Base-by-base conservation (phyloP, 164 flowering plant genomes). In the Aristolochia contorta region DNA sequence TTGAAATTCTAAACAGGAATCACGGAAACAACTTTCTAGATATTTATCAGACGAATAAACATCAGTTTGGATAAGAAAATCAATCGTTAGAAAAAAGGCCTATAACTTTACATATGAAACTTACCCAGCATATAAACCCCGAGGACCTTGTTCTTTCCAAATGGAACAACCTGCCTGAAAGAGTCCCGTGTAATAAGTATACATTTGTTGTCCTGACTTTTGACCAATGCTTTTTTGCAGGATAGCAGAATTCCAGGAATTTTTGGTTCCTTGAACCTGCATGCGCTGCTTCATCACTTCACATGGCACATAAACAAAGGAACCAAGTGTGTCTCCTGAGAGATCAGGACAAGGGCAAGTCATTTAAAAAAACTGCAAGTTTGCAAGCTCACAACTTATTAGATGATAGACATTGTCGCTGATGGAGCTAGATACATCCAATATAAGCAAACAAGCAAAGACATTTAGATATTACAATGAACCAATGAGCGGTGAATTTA, bases 261-360 rank as follows among this genome's bases (percentile, higher is more conserved):
- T 59, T 71, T 61, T 73, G 57, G 96, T 75, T 58, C 97, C 97
- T 77, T 91, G 97, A 63, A 91, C 79, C 74, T 91, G 97, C 97
- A 91, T 91, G n/a, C 96, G 84, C 67, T 84, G 97, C 77, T 91
- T 91, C 69, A 91, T 79, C 75, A 91, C 96, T 81, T 91, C 97
- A 75, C 96, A 91, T 22, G 97, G 97, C 61, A 91, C 97, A 70
- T 86, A 91, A 30, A 91, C 68, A 75, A 86, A 74, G 58, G 97
- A 91, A 65, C 97, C 97, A 71, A 88, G 87, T 57, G 97, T 84
- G 74, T 91, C 97, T 63, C 97, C 97, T 91, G 80, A 48, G 74
- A 73, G 46, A 79, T 43, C 52, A 71, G 47, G 43, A 37, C 1
- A 37, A 37, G 43, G 43, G 43, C 43, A 37, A 37, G 43, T 3